Percentiles rank a stretch among this genome's conserved stretches.
These are phyloP conservation scores for Epichloe sibirici DNA, from an alignment of 2,329 filamentous ascomycete species.

Conservation along the genomic window DNA sequence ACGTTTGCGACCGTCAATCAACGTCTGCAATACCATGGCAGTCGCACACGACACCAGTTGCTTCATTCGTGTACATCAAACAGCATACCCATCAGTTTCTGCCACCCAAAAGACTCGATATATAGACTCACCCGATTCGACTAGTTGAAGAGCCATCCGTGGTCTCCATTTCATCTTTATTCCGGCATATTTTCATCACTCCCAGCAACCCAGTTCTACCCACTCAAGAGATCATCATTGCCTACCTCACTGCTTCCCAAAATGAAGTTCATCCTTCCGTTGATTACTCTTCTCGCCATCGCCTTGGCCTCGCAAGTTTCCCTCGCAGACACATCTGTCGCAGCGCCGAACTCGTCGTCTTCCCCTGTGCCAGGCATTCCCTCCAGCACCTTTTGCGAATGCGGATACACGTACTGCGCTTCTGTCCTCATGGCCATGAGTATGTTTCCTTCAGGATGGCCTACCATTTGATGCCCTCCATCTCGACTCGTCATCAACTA, in stretches of 20 bases:
- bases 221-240: neutral
- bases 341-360: slow-evolving; percentile 2
- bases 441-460: slow-evolving; percentile 9
- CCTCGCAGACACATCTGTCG: neutral
- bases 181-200: neutral
- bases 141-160: no score
- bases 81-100: no score
- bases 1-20: no score
- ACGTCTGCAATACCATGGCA: no score
- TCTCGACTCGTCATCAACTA: no score
- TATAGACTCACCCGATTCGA: no score
- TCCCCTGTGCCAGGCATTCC: slow-evolving; percentile 6
- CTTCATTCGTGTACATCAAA: no score
- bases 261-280: slow-evolving; percentile 16
- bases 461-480: no score
- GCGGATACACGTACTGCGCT: slow-evolving; percentile 30
- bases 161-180: no score
- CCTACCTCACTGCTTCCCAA: neutral
- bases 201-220: neutral
- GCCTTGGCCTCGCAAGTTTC: slow-evolving; percentile 11
- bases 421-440: slow-evolving; percentile 26
- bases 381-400: slow-evolving; percentile 26
- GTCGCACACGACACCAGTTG: no score
- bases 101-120: no score
- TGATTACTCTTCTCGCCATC: slow-evolving; percentile 10